These are phyloP conservation scores for Tylopilus intermedius DNA, from an alignment of 768 basidiomycete species.

Conservation along the genomic window DNA sequence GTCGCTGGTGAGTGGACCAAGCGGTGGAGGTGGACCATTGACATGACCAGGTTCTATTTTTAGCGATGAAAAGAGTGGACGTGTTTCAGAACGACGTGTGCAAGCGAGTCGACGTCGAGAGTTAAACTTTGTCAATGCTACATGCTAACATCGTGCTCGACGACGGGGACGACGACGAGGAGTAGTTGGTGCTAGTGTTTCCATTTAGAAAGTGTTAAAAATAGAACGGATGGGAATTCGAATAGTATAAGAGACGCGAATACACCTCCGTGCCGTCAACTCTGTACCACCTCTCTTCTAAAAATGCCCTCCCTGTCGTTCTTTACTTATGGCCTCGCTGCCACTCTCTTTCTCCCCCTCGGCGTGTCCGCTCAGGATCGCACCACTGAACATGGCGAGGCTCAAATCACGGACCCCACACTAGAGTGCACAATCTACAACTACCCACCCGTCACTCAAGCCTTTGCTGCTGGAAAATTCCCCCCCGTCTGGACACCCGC, in stretches of 20 bases:
- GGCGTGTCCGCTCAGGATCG: not conserved
- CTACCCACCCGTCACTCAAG: not conserved
- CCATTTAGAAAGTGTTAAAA: not conserved
- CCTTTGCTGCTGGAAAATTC: not conserved
- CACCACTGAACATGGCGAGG: not conserved
- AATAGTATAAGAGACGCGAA: too few species aligned
- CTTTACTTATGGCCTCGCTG: not conserved
- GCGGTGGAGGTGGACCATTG: not conserved
- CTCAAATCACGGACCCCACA: not conserved
- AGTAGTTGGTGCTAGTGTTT: too few species aligned
- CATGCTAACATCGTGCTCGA: not conserved
- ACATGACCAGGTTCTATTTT: too few species aligned
- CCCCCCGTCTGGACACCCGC: not conserved
- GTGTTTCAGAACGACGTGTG: too few species aligned
- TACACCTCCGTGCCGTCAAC: not conserved
- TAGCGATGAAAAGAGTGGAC: too few species aligned
- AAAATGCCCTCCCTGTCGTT: not conserved
- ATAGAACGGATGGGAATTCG: not conserved
- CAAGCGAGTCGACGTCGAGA: too few species aligned
- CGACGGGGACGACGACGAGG: not conserved
- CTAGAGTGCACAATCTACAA: not conserved
- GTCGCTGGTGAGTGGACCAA: not conserved
- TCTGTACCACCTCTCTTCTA: not conserved
- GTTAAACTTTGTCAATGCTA: not conserved
- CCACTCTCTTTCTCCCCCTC: not conserved